Evolutionary conservation across 2,329 filamentous ascomycete species (phyloP).

Genomic region (Uncinocarpus reesii): DNA sequence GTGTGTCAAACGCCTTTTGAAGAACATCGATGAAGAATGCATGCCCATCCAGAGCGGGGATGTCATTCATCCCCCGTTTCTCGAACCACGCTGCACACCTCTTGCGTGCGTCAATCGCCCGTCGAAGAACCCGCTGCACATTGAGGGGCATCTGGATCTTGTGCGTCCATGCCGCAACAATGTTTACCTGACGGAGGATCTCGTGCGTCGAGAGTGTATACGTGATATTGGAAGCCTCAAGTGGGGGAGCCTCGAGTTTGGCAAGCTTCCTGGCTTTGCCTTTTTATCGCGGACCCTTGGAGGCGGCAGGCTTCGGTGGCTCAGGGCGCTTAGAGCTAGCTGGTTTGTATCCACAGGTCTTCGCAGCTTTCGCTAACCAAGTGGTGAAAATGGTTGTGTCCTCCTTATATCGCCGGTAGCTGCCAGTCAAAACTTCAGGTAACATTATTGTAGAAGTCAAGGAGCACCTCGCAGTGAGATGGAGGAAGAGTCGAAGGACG

Average conservation of each 20-base stretch:
- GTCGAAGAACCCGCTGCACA: constrained; percentile 6
- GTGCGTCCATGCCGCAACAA: neutral
- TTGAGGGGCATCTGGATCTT: constrained; percentile 3
- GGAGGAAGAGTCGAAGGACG: neutral
- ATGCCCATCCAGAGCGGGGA: neutral
- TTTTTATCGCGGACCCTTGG: constrained; percentile 5
- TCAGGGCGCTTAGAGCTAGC: neutral
- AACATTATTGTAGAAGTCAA: neutral
- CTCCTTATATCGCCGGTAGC: constrained; percentile 3
- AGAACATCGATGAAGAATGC: constrained; percentile 7
- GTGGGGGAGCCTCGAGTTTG: neutral
- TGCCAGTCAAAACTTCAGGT: constrained; percentile 1
- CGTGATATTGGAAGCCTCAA: neutral
- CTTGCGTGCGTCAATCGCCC: constrained; percentile 14
- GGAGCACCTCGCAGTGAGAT: no score
- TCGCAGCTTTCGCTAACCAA: constrained; percentile 4
- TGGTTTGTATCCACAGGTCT: constrained; percentile 4
- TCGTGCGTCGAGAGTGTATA: constrained; percentile 3
- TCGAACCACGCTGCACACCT: constrained; percentile 15
- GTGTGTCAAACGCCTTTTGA: neutral
- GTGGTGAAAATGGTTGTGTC: constrained; percentile 8
- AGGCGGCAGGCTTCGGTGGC: neutral
- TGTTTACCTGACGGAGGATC: constrained; percentile 3
- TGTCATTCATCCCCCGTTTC: constrained; percentile 3
- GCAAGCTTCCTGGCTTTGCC: constrained; percentile 10